Evolutionary conservation across 139 green algal species (phyloP).

Genomic region (Penium margaritaceum): DNA sequence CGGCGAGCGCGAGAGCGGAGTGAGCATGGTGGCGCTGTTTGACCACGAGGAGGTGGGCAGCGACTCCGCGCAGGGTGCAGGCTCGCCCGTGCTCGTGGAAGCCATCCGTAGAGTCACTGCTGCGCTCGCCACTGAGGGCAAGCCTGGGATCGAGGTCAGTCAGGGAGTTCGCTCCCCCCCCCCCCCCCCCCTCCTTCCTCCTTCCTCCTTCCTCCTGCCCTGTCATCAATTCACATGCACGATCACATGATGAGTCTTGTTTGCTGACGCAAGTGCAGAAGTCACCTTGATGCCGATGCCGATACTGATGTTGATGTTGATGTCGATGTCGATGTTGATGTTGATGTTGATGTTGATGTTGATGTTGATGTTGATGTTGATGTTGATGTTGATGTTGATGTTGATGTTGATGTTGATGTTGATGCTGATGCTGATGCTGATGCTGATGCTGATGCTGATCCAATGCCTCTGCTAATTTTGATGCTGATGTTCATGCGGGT

Average conservation of each 20-base stretch:
- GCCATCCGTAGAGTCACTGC: slow-evolving; percentile 57
- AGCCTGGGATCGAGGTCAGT: not conserved
- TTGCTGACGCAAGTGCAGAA: no score
- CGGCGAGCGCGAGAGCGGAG: slow-evolving; percentile 43
- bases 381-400: no score
- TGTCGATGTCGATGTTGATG: no score
- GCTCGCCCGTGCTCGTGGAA: slow-evolving; percentile 79
- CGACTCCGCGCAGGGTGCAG: slow-evolving; percentile 69
- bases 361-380: no score
- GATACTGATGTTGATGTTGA: no score
- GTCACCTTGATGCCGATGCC: no score
- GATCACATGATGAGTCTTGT: no score
- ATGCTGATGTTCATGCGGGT: not conserved
- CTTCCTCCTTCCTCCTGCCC: no score
- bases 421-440: not conserved
- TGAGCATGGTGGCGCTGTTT: slow-evolving; percentile 82
- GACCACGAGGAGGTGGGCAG: slow-evolving; percentile 91
- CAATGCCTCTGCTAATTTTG: not conserved
- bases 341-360: no score
- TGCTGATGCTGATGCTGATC: not conserved
- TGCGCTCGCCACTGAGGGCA: not conserved
- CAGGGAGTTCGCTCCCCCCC: slow-evolving; percentile 71
- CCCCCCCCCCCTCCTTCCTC: no score
- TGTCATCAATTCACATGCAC: no score
- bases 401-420: no score